phyloP scores from a whole-genome alignment of 208 protist species.

The Crithidia thermophila region DNA sequence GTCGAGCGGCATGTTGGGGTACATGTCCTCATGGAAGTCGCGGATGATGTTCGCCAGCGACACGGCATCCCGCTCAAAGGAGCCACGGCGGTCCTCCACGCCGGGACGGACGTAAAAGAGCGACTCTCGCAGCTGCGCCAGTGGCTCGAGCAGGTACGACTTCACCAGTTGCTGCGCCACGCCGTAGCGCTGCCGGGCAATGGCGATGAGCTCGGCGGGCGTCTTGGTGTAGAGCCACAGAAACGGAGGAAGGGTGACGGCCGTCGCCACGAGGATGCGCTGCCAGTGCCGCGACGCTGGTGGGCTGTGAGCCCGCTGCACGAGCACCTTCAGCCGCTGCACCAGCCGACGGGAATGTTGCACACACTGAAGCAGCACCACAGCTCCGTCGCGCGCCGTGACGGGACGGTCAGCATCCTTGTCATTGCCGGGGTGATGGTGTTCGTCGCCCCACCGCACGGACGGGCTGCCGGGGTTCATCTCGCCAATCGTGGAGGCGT shows the following conservation, averaged over 20 bases:
- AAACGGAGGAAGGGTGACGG: constrained; percentile 32
- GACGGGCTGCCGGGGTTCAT: background rate
- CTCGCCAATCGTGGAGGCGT: background rate
- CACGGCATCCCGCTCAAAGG: constrained; percentile 58
- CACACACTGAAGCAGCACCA: constrained; percentile 35
- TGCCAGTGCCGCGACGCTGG: constrained; percentile 49
- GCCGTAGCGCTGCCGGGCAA: constrained; percentile 14
- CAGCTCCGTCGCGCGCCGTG: constrained; percentile 40
- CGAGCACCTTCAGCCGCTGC: constrained; percentile 27
- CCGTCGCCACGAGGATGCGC: constrained; percentile 36
- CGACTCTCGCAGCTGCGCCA: constrained; percentile 47
- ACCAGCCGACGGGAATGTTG: constrained; percentile 27
- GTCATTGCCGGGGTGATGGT: background rate
- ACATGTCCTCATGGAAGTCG: constrained; percentile 83
- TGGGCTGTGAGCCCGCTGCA: constrained; percentile 39
- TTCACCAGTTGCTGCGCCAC: constrained; percentile 30
- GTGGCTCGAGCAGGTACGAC: constrained; percentile 56
- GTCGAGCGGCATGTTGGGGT: constrained; percentile 35
- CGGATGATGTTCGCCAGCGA: constrained; percentile 78
- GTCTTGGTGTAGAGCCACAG: constrained; percentile 51
- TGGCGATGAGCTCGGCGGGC: constrained; percentile 32
- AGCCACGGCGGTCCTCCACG: constrained; percentile 59
- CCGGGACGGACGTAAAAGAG: constrained; percentile 65
- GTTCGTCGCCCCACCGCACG: background rate
- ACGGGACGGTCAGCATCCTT: background rate